Evolutionary conservation across 1,284 basidiomycete genomes (phyloP).

Genomic region (Mycena sp.): DNA sequence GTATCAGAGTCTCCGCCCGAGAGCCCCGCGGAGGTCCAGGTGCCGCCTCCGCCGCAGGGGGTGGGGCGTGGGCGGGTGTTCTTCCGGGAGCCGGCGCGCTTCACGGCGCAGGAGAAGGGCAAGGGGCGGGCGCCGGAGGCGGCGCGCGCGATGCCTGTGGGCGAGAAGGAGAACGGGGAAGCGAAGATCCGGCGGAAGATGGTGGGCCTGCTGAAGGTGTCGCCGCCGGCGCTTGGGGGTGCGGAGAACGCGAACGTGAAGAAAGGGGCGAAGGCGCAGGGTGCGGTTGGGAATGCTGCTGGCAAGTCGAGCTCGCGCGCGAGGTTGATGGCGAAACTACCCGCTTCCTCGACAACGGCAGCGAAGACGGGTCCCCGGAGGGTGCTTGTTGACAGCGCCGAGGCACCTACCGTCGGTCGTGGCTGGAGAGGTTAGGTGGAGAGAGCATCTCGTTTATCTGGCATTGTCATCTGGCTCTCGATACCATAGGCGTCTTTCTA

Average conservation of each 20-base stretch:
- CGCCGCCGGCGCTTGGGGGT: background rate
- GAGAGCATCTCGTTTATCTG: background rate
- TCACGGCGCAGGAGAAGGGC: constrained; percentile 26
- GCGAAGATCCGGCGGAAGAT: constrained; percentile 15
- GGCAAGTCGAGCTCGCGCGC: constrained; percentile 17
- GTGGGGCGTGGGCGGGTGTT: constrained; percentile 4
- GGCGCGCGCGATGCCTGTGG: background rate
- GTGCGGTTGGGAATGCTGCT: background rate
- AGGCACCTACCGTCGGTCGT: constrained; percentile 6
- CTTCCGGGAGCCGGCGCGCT: constrained; percentile 16
- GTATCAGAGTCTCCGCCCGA: constrained; percentile 27
- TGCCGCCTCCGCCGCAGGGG: background rate
- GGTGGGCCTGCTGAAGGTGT: constrained; percentile 11
- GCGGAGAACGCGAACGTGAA: background rate
- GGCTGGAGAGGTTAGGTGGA: constrained; percentile 20
- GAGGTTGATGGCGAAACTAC: constrained; percentile 24
- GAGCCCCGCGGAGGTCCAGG: constrained; percentile 16
- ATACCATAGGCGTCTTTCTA: too few relatives aligned
- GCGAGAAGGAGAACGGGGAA: constrained; percentile 28
- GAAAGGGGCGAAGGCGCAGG: constrained; percentile 12
- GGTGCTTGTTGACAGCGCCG: constrained; percentile 26
- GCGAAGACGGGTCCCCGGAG: constrained; percentile 21
- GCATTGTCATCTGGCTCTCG: too few relatives aligned
- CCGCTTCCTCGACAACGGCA: constrained; percentile 10
- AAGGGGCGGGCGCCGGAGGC: constrained; percentile 20